phyloP scores from a whole-genome alignment of 2,329 filamentous ascomycete species.

The Fusarium torulosum region DNA sequence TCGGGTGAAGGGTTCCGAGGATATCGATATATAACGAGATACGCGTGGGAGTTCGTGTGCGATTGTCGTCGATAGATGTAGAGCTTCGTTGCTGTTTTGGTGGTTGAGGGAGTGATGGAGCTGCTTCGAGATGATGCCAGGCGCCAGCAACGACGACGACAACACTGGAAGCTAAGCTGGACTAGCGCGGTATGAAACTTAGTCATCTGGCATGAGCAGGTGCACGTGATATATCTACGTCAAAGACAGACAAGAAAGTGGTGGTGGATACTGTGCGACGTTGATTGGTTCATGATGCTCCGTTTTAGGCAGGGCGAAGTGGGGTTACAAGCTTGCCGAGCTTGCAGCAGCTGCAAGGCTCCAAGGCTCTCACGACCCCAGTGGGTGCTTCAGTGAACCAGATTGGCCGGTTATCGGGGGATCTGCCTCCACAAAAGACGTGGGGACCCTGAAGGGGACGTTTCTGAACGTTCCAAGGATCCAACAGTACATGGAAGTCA shows the following conservation, averaged over 20 bases:
- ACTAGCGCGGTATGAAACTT: conserved; percentile 38
- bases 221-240: conserved; percentile 38
- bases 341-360: conserved; percentile 36
- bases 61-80: conserved; percentile 25
- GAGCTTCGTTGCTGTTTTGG: conserved; percentile 30
- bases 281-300: conserved; percentile 38
- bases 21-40: not conserved
- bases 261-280: not conserved
- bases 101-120: conserved; percentile 41
- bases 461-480: conserved; percentile 4
- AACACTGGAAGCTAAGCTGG: conserved; percentile 44
- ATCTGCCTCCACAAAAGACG: conserved; percentile 32
- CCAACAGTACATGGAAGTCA: conserved; percentile 36
- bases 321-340: conserved; percentile 19
- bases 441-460: conserved; percentile 40
- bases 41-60: conserved; percentile 6
- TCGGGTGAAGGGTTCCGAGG: not conserved
- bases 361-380: conserved; percentile 34
- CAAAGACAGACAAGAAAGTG: conserved; percentile 3
- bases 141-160: conserved; percentile 50
- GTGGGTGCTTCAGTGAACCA: conserved; percentile 10
- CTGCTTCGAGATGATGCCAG: conserved; percentile 47
- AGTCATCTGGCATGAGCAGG: conserved; percentile 31
- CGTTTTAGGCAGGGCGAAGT: conserved; percentile 26
- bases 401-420: conserved; percentile 42